Conservation (phyloP, 2,329 filamentous ascomycete genomes). For the Penicillium sp. region DNA sequence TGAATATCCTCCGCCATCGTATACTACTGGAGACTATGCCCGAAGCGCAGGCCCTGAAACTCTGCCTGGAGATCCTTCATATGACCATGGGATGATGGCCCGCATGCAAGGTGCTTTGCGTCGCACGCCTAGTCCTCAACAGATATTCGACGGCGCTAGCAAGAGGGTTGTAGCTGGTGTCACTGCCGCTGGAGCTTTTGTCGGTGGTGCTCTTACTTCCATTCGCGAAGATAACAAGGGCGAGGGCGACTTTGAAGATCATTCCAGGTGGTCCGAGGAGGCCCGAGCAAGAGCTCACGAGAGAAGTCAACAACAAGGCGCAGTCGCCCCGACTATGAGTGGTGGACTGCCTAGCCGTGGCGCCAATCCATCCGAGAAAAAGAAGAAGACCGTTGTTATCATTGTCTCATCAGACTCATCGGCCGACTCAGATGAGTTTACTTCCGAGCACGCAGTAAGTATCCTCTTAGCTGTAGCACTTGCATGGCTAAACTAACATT, state of each 20-base stretch:
- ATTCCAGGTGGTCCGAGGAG: slow-evolving; percentile 91
- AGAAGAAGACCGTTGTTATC: slow-evolving; percentile 79
- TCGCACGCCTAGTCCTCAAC: slow-evolving; percentile 82
- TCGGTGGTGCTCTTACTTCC: slow-evolving; percentile 78
- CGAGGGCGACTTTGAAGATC: slow-evolving; percentile 76
- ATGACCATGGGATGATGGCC: slow-evolving; percentile 66
- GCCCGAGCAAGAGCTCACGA: slow-evolving; percentile 64
- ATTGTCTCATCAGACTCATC: slow-evolving; percentile 74
- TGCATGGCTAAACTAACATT: slow-evolving; percentile 11
- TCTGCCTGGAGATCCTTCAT: slow-evolving; percentile 31
- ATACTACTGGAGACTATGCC: slow-evolving; percentile 32
- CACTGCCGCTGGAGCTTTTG: slow-evolving; percentile 76
- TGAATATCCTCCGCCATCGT: slow-evolving; percentile 30
- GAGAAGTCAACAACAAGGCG: slow-evolving; percentile 32
- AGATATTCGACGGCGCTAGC: slow-evolving; percentile 81
- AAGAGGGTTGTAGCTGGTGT: slow-evolving; percentile 79
- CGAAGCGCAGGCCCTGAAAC: slow-evolving; percentile 37
- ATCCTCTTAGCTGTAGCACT: background rate
- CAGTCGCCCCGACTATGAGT: slow-evolving; percentile 28
- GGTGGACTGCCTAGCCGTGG: slow-evolving; percentile 35
- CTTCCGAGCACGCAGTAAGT: slow-evolving; percentile 79
- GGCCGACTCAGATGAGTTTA: slow-evolving; percentile 59
- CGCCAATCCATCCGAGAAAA: slow-evolving; percentile 43
- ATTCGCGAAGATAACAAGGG: slow-evolving; percentile 82
- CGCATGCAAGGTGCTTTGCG: slow-evolving; percentile 80